phyloP scores from a whole-genome alignment of 148 eudicot species.

The Pharnaceum exiguum region DNA sequence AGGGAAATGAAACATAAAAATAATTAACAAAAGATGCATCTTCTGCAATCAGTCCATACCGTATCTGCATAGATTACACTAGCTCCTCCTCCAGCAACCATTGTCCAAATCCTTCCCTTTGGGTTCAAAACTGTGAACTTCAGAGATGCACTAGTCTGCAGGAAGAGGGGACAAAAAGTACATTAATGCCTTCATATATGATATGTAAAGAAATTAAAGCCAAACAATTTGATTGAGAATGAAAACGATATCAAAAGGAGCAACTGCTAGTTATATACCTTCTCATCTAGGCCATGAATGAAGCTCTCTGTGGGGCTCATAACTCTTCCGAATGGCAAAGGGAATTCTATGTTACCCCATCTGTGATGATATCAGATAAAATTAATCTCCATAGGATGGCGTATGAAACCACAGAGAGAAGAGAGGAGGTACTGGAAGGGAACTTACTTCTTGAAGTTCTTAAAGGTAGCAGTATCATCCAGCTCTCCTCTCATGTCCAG shows the following conservation, averaged over 20 bases:
- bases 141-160: conserved; percentile 50
- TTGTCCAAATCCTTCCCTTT: conserved; percentile 47
- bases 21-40: neutral
- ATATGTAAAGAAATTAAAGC: neutral
- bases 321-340: conserved; percentile 98
- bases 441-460: conserved; percentile 43
- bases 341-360: conserved; percentile 92
- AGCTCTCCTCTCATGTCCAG: conserved; percentile 98
- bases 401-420: no score
- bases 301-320: conserved; percentile 92
- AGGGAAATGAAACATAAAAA: no score
- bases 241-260: neutral
- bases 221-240: neutral
- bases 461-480: conserved; percentile 88
- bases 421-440: conserved; percentile 2
- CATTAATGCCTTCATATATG: neutral
- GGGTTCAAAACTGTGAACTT: conserved; percentile 51
- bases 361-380: conserved; percentile 27
- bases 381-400: no score
- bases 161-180: conserved; percentile 4
- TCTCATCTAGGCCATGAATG: conserved; percentile 89
- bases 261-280: conserved; percentile 39
- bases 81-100: conserved; percentile 59
- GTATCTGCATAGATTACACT: conserved; percentile 54
- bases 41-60: conserved; percentile 13